phyloP scores from a whole-genome alignment of 176 grass and related monocot genomes.

The Oryza meridionalis region DNA sequence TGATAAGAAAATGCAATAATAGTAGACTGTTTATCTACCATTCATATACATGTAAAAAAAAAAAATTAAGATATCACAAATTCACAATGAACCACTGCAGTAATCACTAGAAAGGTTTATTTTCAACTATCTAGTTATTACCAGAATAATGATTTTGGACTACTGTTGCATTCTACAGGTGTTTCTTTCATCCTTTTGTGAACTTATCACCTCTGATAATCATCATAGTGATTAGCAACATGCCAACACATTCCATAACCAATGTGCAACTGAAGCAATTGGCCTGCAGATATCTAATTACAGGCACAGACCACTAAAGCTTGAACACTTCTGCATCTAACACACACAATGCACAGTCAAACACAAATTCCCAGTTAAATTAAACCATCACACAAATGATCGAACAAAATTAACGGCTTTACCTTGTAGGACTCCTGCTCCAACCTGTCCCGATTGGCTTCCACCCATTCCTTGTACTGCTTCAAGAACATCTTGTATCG shows the following conservation, averaged over 20 bases:
- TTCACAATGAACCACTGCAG: not conserved
- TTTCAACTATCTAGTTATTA: not conserved
- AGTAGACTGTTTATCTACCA: not conserved
- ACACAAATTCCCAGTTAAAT: not conserved
- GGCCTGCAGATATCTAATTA: not conserved
- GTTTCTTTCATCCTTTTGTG: not conserved
- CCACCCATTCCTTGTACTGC: constrained; percentile 97
- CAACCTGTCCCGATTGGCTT: constrained; percentile 68
- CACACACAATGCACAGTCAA: not conserved
- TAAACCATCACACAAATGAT: not conserved
- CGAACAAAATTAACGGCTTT: not conserved
- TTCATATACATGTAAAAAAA: not conserved
- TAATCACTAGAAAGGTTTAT: not conserved
- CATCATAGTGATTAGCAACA: not conserved
- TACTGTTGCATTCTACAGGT: not conserved
- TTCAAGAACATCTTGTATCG: constrained; percentile 88
- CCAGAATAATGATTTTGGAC: not conserved
- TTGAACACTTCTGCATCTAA: not conserved
- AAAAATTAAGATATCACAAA: not conserved
- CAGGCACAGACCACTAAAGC: not conserved
- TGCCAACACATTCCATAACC: constrained; percentile 3
- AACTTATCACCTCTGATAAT: not conserved
- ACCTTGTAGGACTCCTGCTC: constrained; percentile 94
- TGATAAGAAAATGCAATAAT: not conserved
- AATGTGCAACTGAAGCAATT: not conserved